Evolutionary conservation across 805 yeast species (phyloP), one percentile per base, ranked within the genome.

Genomic region (Dipodascopsis tothii): DNA sequence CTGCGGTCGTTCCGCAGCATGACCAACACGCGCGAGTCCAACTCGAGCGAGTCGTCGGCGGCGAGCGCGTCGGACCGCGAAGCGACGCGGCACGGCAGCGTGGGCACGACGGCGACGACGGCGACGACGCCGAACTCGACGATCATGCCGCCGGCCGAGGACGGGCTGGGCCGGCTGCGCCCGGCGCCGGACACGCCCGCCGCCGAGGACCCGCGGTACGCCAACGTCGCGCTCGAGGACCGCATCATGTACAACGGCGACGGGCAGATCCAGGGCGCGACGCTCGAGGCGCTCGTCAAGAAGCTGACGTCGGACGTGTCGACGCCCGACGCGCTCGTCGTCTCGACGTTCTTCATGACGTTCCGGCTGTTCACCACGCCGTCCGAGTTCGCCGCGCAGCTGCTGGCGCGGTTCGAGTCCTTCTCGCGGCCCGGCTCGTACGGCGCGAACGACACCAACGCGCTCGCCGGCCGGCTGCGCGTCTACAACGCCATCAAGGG

Each of bases 251-350:
- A 75, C 53, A 87, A 83, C 50, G 64, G 76, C 18, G 77, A 75
- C 47, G 92, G 88, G 1, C 71, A 71, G 41, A 72, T 87, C 30
- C 82, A 81, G 60, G 96, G 96, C 40, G 96, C 95, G 3, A 75
- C 94, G 0, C 72, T 77, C 36, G 78, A 74, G 35, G 94, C 94
- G 0, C 66, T 90, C 35, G 72, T 90, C 5, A 81, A 86, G 42
- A 85, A 84, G 60, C 68, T 88, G 46, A 84, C 95, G 0, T 82
- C 80, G 57, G 94, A 86, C 57, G 76, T 75, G 38, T 61, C 72
- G 33, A 47, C 56, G 34, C 56, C 74, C 19, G 83, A 79, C 56
- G 73, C 78, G 2, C 67, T 71, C 22, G 86, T 77, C 63, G 80
- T 77, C 52, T 69, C 80, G 5, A 74, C 85, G 0, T 76, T 88